phyloP scores from a whole-genome alignment of 192 early-diverging fungal species.

The Globomyces pollinis-pini region DNA sequence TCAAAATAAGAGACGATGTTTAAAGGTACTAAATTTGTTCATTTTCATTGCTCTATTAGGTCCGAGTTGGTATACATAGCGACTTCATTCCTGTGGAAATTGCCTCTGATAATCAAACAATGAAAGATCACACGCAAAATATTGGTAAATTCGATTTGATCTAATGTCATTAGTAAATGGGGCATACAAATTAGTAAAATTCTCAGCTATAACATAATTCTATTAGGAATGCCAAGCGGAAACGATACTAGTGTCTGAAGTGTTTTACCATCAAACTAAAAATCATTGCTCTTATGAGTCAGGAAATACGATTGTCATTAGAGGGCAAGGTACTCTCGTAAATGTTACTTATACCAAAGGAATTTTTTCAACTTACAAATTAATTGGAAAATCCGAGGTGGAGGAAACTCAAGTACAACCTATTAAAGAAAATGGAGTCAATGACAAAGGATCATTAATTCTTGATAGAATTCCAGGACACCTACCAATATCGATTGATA shows the following conservation, averaged over 20 bases:
- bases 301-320: neutral
- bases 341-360: neutral
- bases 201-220: too few relatives aligned
- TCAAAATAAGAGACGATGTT: constrained; percentile 1
- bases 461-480: neutral
- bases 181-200: neutral
- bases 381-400: constrained; percentile 6
- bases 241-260: constrained; percentile 3
- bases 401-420: neutral
- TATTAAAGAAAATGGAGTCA: constrained; percentile 8
- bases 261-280: constrained; percentile 11
- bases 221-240: too few relatives aligned
- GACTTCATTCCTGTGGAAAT: constrained; percentile 5
- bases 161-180: neutral
- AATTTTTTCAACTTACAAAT: neutral
- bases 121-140: neutral
- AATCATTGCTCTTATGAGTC: constrained; percentile 5
- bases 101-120: neutral
- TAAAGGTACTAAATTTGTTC: neutral
- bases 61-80: constrained; percentile 4
- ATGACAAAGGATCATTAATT: constrained; percentile 5
- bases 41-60: neutral
- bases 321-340: constrained; percentile 10
- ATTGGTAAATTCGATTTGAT: neutral
- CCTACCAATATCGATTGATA: neutral